Base-by-base conservation (phyloP, 2,329 filamentous ascomycete species). In the Kalmusia sp. region DNA sequence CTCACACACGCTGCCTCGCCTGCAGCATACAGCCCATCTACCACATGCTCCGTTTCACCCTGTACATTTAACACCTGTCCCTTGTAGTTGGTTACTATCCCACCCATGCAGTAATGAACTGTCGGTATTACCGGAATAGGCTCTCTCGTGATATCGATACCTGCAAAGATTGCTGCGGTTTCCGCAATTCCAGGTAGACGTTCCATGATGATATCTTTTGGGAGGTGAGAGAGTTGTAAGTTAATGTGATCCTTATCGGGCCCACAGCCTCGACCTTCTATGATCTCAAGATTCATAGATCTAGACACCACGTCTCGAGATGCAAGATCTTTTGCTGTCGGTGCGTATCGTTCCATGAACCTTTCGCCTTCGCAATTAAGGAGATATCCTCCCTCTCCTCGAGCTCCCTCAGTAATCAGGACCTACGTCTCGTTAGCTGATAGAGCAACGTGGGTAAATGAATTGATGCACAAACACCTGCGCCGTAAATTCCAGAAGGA, bases 321-420 rank as follows among this genome's bases (percentile, higher is more conserved):
- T 22, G 79, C 79, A 6, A 82, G 72, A 53, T 81, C 79, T 57
- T 80, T 80, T 0, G 79, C 79, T 14, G 78, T 80, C 4, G 79
- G 79, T 2, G 79, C 79, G 49, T 82, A 82, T n/a, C 78, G 71
- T 54, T 81, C 76, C 79, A 82, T 81, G 53, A 82, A 82, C 19
- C 77, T 71, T 55, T 82, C 79, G 41, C 79, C 79, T 61, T 79
- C 67, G 9, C 64, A 63, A 58, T 81, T 82, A n/a, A 81, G 71
- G 1, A 81, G 72, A 51, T 80, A 81, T 17, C 79, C 79, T 30
- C 79, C 79, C 68, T 81, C 79, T 25, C 79, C 79, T 40, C 79
- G 72, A 14, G 79, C 78, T 4, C 79, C 79, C 66, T 82, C 79
- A 3, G 79, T 81, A 35, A 81, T 81, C 19, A 81, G 65, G 31